phyloP scores from a whole-genome alignment of 306 rosid species.

The Castanea sativa region DNA sequence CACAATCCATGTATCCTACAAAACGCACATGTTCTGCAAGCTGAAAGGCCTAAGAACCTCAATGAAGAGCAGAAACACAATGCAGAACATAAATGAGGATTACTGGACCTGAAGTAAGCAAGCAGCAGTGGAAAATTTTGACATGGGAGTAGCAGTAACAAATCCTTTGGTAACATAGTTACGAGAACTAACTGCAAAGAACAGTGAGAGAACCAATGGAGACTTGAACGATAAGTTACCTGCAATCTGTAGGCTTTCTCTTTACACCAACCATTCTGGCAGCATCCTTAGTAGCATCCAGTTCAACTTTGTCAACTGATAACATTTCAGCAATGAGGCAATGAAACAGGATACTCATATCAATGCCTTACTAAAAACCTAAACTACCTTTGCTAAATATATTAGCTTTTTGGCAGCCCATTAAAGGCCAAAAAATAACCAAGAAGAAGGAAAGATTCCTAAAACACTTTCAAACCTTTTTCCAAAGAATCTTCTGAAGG shows the following conservation, averaged over 20 bases:
- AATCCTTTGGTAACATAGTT: slow-evolving; percentile 17
- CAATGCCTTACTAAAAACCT: not conserved
- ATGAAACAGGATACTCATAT: slow-evolving; percentile 5
- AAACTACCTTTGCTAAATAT: not conserved
- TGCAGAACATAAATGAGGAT: not conserved
- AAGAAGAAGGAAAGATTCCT: slow-evolving; percentile 10
- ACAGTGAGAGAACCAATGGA: slow-evolving; percentile 9
- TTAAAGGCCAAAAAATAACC: not conserved
- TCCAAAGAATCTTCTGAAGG: slow-evolving; percentile 29
- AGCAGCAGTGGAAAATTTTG: slow-evolving; percentile 9
- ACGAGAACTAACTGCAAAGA: slow-evolving; percentile 24
- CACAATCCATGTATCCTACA: not conserved
- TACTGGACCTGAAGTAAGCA: not conserved
- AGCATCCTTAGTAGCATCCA: slow-evolving; percentile 39
- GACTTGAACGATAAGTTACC: slow-evolving; percentile 50
- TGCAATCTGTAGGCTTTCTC: slow-evolving; percentile 59
- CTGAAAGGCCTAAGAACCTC: slow-evolving; percentile 3
- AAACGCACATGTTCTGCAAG: not conserved
- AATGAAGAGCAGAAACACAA: slow-evolving; percentile 1
- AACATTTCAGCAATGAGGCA: slow-evolving; percentile 36
- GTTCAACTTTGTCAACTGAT: slow-evolving; percentile 54
- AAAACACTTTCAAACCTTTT: slow-evolving; percentile 43
- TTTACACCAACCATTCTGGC: slow-evolving; percentile 45
- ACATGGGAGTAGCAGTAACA: slow-evolving; percentile 5
- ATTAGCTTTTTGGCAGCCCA: slow-evolving; percentile 18